Conservation (phyloP, 1,284 basidiomycete genomes). For the Cutaneotrichosporon cyanovorans region DNA sequence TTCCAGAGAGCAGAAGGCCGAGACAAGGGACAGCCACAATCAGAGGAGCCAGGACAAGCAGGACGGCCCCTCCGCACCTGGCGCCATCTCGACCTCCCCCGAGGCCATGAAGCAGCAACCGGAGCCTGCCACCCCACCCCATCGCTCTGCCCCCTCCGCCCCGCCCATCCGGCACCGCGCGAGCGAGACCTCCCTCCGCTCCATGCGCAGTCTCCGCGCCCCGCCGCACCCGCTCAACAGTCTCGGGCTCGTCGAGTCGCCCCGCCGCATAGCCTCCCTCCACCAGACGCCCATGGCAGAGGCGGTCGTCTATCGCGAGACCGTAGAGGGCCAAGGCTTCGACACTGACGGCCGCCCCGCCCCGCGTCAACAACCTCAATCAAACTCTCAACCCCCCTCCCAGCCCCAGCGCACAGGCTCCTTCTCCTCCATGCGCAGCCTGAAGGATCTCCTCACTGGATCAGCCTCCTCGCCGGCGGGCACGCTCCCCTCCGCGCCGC, state of each 20-base stretch:
- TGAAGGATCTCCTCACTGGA: slow-evolving; percentile 14
- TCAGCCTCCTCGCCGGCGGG: background rate
- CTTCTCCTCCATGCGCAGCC: slow-evolving; percentile 22
- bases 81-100: no score
- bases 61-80: no score
- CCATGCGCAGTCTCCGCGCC: slow-evolving; percentile 36
- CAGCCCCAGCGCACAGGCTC: slow-evolving; percentile 9
- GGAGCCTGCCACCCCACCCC: no score
- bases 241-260: slow-evolving; percentile 16
- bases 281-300: slow-evolving; percentile 39
- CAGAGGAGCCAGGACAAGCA: no score
- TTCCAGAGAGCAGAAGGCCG: no score
- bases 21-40: no score
- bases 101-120: no score
- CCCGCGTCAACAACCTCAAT: background rate
- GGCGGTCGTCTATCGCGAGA: slow-evolving; percentile 34
- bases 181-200: slow-evolving; percentile 33
- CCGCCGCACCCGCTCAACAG: slow-evolving; percentile 44
- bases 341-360: slow-evolving; percentile 6
- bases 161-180: background rate
- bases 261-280: slow-evolving; percentile 27
- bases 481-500: background rate
- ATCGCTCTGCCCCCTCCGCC: background rate
- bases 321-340: slow-evolving; percentile 32
- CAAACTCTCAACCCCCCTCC: background rate